Evolutionary conservation across 2,329 filamentous ascomycete species (phyloP).

Genomic region (Byssothecium circinans): DNA sequence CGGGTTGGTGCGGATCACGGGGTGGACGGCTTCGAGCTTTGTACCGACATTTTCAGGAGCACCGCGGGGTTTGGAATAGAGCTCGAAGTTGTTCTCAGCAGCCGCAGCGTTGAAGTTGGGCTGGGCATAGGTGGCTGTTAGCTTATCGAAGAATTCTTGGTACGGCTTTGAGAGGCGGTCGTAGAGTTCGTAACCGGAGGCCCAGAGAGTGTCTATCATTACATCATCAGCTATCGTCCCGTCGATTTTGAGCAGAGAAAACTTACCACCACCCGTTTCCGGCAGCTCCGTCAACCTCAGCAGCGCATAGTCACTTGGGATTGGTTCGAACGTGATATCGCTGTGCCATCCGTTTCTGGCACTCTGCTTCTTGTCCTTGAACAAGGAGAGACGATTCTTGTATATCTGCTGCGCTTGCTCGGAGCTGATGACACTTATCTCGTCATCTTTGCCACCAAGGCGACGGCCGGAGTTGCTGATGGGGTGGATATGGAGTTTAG

Average conservation of each 20-base stretch:
- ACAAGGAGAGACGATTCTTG: slow-evolving; percentile 24
- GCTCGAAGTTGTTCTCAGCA: slow-evolving; percentile 43
- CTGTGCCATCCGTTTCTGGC: slow-evolving; percentile 58
- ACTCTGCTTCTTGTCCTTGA: slow-evolving; percentile 44
- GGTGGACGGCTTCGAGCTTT: slow-evolving; percentile 55
- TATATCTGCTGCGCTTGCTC: slow-evolving; percentile 38
- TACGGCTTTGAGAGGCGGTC: slow-evolving; percentile 53
- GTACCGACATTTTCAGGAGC: slow-evolving; percentile 58
- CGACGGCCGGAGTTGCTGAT: slow-evolving; percentile 50
- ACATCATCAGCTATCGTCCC: not conserved
- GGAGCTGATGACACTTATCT: slow-evolving; percentile 46
- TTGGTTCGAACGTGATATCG: slow-evolving; percentile 46
- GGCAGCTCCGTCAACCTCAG: slow-evolving; percentile 41
- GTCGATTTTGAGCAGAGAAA: no score
- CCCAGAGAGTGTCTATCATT: slow-evolving; percentile 36
- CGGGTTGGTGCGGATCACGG: slow-evolving; percentile 56
- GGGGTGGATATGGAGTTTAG: slow-evolving; percentile 64
- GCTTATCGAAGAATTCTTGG: slow-evolving; percentile 51
- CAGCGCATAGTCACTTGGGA: slow-evolving; percentile 44
- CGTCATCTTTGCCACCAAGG: slow-evolving; percentile 43
- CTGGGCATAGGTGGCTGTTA: slow-evolving; percentile 52
- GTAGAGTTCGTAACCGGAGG: slow-evolving; percentile 49
- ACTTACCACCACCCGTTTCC: slow-evolving; percentile 49
- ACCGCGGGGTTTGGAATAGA: slow-evolving; percentile 53
- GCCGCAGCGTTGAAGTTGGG: slow-evolving; percentile 47